These are phyloP conservation scores for Mortierella sp. DNA, from an alignment of 371 early-diverging fungal genomes.

Conservation along the genomic window DNA sequence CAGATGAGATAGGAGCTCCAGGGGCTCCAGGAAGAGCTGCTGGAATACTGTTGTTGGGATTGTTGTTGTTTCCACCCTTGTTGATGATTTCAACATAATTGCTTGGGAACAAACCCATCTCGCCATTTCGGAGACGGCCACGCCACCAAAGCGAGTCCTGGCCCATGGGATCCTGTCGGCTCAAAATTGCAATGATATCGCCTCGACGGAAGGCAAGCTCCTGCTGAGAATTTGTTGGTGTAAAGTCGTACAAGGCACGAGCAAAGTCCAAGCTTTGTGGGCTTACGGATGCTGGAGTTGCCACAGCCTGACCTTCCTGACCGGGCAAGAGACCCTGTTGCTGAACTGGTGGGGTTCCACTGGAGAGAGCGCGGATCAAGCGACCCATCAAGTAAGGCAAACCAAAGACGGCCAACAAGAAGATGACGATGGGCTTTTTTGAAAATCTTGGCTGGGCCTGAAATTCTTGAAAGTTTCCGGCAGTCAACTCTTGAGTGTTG, in stretches of 20 bases:
- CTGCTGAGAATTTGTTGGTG: slow-evolving; percentile 72
- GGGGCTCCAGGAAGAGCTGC: slow-evolving; percentile 28
- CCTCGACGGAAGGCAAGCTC: slow-evolving; percentile 89
- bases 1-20: slow-evolving; percentile 17
- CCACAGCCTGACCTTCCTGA: slow-evolving; percentile 60
- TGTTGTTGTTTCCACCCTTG: slow-evolving; percentile 55
- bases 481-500: slow-evolving; percentile 75
- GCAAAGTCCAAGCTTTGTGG: slow-evolving; percentile 87
- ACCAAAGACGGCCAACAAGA: slow-evolving; percentile 86
- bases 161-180: slow-evolving; percentile 82
- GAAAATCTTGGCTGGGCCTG: slow-evolving; percentile 66
- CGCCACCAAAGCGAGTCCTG: slow-evolving; percentile 94
- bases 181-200: slow-evolving; percentile 87
- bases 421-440: slow-evolving; percentile 82
- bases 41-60: slow-evolving; percentile 1
- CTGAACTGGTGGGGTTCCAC: slow-evolving; percentile 34
- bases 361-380: slow-evolving; percentile 79
- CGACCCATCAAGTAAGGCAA: slow-evolving; percentile 92
- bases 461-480: slow-evolving; percentile 77
- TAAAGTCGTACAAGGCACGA: slow-evolving; percentile 89
- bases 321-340: slow-evolving; percentile 37
- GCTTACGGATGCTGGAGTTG: slow-evolving; percentile 56
- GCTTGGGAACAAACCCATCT: slow-evolving; percentile 91
- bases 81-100: slow-evolving; percentile 86
- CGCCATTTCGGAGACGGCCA: slow-evolving; percentile 84